Evolutionary conservation across 768 basidiomycete genomes (phyloP), one percentile per base, ranked within the genome.

Genomic region (Trametes villosa): DNA sequence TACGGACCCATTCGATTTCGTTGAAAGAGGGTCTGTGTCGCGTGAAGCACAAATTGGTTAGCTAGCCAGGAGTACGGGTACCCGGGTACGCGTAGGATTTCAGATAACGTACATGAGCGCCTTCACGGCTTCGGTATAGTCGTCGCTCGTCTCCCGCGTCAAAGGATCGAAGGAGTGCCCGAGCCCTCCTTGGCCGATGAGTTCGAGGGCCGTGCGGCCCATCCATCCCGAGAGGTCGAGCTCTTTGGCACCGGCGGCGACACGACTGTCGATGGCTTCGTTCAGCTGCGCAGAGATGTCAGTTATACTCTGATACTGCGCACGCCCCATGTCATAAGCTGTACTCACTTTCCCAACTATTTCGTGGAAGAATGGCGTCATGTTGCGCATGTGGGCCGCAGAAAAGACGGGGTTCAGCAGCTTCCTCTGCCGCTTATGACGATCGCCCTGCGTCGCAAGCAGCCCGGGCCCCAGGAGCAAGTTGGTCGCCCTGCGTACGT

Each of bases 401-500:
- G 68, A 70, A 42, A 70, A 70, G 4, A 66, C 65, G 0, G 68
- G 68, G 40, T 65, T 67, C 5, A 70, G 54, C 24, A 70, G 22
- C 57, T 64, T 65, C 12, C 67, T 57, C 50, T 70, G 68, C 41
- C 61, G 59, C 24, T 62, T 53, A 42, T 70, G 67, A 17, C 44
- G 60, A 15, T 11, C 36, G 36, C 36, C 36, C 40, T 38, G 13
- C 12, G 42, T 41, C 1, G 33, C 33, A 11, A 50, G 31, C 13
- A 50, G 27, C 11, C 48, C 48, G 0, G 45, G 38, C 1, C 59
- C 48, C 5, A 47, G 30, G 12, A 34, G 20, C n/a, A 60, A 26
- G 5, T 29, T 29, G n/a, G 36, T 12, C 45, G 47, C 52, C 13
- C 44, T 45, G n/a, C 20, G 33, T 12, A n/a, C 15, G 36, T 3